phyloP scores from a whole-genome alignment of 768 basidiomycete genomes.

The Hemileccinum rubropunctum region DNA sequence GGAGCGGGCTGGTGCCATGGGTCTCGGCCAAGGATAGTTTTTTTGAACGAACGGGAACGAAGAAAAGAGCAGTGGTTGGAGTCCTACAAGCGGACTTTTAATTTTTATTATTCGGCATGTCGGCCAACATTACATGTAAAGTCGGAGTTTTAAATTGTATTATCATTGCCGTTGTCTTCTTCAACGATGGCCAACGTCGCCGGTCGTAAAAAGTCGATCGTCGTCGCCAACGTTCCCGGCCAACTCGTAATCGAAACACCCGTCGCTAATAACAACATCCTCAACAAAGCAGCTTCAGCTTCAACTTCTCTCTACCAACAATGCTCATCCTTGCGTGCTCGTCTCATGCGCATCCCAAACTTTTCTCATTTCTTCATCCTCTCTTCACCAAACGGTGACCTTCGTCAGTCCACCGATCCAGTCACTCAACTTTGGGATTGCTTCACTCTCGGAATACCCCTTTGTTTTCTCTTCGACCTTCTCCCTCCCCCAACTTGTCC shows the following conservation, averaged over 20 bases:
- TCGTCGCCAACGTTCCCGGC: conserved; percentile 61
- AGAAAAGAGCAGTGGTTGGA: conserved; percentile 27
- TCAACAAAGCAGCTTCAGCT: conserved; percentile 87
- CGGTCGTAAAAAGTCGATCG: conserved; percentile 78
- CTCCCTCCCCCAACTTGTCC: conserved; percentile 51
- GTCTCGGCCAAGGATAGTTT: conserved; percentile 45
- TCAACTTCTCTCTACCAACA: conserved; percentile 90
- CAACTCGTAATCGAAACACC: conserved; percentile 74
- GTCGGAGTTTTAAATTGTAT: conserved; percentile 32
- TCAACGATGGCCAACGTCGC: conserved; percentile 49
- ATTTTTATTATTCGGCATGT: conserved; percentile 3
- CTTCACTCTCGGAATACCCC: conserved; percentile 88
- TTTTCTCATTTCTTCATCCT: conserved; percentile 71
- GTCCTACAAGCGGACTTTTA: conserved; percentile 28
- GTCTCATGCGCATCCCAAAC: conserved; percentile 74
- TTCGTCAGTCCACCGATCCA: conserved; percentile 81
- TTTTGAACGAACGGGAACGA: conserved; percentile 14
- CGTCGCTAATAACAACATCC: conserved; percentile 76
- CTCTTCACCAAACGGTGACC: conserved; percentile 52
- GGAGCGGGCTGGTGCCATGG: conserved; percentile 81
- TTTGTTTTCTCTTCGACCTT: conserved; percentile 95
- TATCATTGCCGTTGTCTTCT: conserved; percentile 11
- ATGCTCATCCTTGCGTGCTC: conserved; percentile 74
- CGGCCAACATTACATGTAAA: conserved; percentile 20
- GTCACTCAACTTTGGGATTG: conserved; percentile 94